A percentile compares a stretch with the other conserved stretches of the same genome.
phyloP scores from a whole-genome alignment of 768 basidiomycete genomes.

The Naganishia friedmannii region DNA sequence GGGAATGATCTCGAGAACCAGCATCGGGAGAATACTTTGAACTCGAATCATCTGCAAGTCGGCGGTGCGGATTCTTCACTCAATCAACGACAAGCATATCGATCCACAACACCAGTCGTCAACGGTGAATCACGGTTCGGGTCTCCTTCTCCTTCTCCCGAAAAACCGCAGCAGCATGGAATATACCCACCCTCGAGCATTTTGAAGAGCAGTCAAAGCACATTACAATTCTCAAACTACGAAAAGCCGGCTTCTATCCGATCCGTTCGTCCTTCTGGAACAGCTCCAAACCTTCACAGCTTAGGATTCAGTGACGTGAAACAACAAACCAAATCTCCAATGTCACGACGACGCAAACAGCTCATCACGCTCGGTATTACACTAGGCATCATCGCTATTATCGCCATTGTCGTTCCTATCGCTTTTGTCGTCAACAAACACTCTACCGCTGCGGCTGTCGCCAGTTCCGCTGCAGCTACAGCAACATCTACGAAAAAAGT shows the following conservation, averaged over 20 bases:
- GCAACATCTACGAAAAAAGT: conserved; percentile 22
- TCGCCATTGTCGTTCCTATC: conserved; percentile 42
- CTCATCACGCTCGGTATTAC: conserved; percentile 39
- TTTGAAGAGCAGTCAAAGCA: neutral
- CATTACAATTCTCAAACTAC: conserved; percentile 1
- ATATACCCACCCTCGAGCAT: neutral
- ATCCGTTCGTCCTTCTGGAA: conserved; percentile 13
- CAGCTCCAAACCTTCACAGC: neutral
- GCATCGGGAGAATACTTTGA: neutral
- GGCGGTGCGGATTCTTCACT: conserved; percentile 12
- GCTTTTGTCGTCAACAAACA: conserved; percentile 35
- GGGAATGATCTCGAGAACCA: conserved; percentile 1
- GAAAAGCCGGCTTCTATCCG: conserved; percentile 20
- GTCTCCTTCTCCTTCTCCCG: neutral
- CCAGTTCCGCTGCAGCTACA: conserved; percentile 9
- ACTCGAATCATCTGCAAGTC: neutral
- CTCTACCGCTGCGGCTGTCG: conserved; percentile 17
- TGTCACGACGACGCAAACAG: conserved; percentile 22
- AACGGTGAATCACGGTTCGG: conserved; percentile 2
- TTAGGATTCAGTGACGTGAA: conserved; percentile 10
- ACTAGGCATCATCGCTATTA: conserved; percentile 38
- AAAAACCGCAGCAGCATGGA: neutral
- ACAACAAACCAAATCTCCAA: neutral
- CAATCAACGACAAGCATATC: conserved; percentile 18
- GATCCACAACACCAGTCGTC: conserved; percentile 12